Evolutionary conservation across 495 filamentous ascomycete species (phyloP), one percentile per base, ranked within the genome.

Genomic region (Saxophila tyrrhenica): DNA sequence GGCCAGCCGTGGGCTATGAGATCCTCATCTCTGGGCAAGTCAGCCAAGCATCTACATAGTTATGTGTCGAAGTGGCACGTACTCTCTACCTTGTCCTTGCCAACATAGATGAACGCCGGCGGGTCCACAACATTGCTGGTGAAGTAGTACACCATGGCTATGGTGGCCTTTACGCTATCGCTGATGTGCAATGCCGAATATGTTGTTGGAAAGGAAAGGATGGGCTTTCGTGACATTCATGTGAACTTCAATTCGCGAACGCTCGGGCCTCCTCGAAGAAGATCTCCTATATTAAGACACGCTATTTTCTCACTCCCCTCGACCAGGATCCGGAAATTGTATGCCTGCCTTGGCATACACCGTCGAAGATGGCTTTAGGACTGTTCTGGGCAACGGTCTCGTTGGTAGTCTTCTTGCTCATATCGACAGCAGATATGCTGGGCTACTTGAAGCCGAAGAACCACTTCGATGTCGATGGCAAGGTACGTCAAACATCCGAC

Each of bases 71-170:
- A 25, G 13, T 32, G 16, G 25, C 17, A 3, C 29, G 15, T 77
- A 96, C 92, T 98, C 73, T 98, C 92, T 54, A 95, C 87, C 72
- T 98, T 98, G 75, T 98, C 92, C 72, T 97, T 98, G 65, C 92
- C 92, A 25, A 95, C 87, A 65, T 97, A 98, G 59, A 97, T 81
- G 61, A 82, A 88, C 22, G 89, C 92, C 3, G 81, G 60, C 1
- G 94, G 83, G 19, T 83, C 73, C 23, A 85, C 81, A 38, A 80
- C 78, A 47, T 81, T 90, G 8, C 91, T 96, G 1, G 82, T 92
- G 71, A 95, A 96, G 67, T 95, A 96, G 70, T 85, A 94, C 39
- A 98, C 92, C 92, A 98, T 98, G 7, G 5, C 45, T 9, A 25
- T 25, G 21, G 20, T 16, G 9, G 9, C 11, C 9, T 45, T 45